These are phyloP conservation scores for Pharnaceum exiguum DNA, from an alignment of 148 eudicot species.

Conservation along the genomic window DNA sequence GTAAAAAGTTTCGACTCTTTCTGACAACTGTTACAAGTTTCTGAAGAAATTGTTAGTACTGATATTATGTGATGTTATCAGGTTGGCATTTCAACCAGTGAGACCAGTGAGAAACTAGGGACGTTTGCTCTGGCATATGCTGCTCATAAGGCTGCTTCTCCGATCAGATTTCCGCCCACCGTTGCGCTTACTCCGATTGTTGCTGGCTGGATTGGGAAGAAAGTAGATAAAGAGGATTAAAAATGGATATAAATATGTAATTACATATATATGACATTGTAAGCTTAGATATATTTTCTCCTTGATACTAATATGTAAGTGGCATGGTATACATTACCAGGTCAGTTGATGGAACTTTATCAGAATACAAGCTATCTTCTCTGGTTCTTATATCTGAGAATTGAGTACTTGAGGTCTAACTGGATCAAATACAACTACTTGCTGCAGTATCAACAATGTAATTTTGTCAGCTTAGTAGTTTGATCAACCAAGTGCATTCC, in stretches of 20 bases:
- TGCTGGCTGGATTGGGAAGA: slow-evolving; percentile 89
- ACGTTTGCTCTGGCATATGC: slow-evolving; percentile 99
- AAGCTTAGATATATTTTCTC: background rate
- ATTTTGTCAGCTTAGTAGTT: no score
- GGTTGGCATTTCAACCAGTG: slow-evolving; percentile 76
- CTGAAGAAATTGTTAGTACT: background rate
- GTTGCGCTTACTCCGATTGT: slow-evolving; percentile 95
- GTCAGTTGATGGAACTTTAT: no score
- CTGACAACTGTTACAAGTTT: background rate
- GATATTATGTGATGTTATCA: slow-evolving; percentile 1
- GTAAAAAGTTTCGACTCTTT: slow-evolving; percentile 25
- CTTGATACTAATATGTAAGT: no score
- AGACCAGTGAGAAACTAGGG: slow-evolving; percentile 88
- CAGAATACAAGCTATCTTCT: no score
- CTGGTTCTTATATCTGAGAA: no score
- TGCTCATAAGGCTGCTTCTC: slow-evolving; percentile 97
- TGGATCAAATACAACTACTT: no score
- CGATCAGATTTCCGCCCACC: slow-evolving; percentile 95
- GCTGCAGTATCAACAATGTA: no score
- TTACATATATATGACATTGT: background rate
- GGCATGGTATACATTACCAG: no score
- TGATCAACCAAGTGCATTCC: no score
- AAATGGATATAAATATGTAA: background rate
- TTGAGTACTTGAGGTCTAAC: no score
- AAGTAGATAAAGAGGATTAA: slow-evolving; percentile 48